Evolutionary conservation across 2,329 filamentous ascomycete genomes (phyloP).

Genomic region (Rutstroemia sp.): DNA sequence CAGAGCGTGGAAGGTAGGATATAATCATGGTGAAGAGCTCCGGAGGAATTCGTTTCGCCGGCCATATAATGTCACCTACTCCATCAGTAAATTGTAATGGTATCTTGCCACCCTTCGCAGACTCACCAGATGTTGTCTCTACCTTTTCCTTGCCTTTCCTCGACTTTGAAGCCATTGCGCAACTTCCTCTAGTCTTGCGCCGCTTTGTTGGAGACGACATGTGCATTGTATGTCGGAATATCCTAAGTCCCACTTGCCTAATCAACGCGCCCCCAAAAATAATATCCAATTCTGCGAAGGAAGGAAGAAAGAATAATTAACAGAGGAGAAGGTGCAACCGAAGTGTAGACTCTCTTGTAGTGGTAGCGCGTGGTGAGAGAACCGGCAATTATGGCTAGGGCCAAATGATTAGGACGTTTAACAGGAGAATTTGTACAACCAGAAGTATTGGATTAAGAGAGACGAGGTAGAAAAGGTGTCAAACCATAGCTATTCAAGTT

Average conservation of each 20-base stretch:
- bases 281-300: too few species aligned
- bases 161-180: not conserved
- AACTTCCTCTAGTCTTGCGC: constrained; percentile 17
- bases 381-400: too few species aligned
- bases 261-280: too few species aligned
- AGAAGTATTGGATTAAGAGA: not conserved
- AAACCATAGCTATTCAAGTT: too few species aligned
- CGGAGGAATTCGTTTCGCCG: constrained; percentile 41
- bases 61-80: constrained; percentile 29
- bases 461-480: not conserved
- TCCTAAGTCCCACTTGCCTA: too few species aligned
- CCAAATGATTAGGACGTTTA: not conserved
- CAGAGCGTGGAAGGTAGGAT: constrained; percentile 45
- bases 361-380: too few species aligned
- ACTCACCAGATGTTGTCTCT: not conserved
- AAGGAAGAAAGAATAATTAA: too few species aligned
- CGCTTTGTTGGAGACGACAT: constrained; percentile 19
- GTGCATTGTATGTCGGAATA: not conserved
- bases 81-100: not conserved
- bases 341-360: too few species aligned
- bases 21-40: constrained; percentile 56
- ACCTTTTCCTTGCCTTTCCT: constrained; percentile 4
- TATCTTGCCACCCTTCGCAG: not conserved
- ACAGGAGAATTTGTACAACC: not conserved
- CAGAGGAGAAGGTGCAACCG: not conserved